Evolutionary conservation across 495 filamentous ascomycete genomes (phyloP).

Genomic region (Lichenothelia convexa): DNA sequence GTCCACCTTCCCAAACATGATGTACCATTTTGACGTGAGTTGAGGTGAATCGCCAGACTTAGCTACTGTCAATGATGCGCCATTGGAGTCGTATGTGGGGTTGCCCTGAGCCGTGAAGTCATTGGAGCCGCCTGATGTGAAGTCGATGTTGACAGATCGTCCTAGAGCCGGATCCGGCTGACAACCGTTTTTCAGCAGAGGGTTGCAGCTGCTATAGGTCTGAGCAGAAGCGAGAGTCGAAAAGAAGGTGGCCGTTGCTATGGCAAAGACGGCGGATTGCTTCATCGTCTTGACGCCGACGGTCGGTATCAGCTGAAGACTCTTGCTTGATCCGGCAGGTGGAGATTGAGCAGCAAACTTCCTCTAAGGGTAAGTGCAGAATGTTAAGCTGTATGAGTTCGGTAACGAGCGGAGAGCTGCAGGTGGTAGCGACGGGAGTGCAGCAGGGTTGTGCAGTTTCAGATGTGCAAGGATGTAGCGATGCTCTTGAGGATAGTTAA

Average conservation of each 20-base stretch:
- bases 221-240: slow-evolving; percentile 32
- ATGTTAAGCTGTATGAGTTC: too few relatives aligned
- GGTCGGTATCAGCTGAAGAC: too few relatives aligned
- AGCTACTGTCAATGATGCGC: slow-evolving; percentile 71
- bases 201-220: slow-evolving; percentile 62
- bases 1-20: slow-evolving; percentile 51
- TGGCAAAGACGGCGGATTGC: not conserved
- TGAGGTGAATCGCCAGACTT: slow-evolving; percentile 66
- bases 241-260: slow-evolving; percentile 10
- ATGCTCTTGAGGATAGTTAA: too few relatives aligned
- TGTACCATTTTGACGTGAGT: slow-evolving; percentile 56
- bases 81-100: slow-evolving; percentile 53
- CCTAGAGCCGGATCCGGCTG: slow-evolving; percentile 68
- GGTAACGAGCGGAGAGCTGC: too few relatives aligned
- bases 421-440: too few relatives aligned
- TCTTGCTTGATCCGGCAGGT: too few relatives aligned
- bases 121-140: slow-evolving; percentile 47
- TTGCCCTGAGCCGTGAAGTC: slow-evolving; percentile 52
- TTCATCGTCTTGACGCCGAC: not conserved
- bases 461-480: too few relatives aligned
- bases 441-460: too few relatives aligned
- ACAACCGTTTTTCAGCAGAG: slow-evolving; percentile 42
- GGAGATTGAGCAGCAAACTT: too few relatives aligned
- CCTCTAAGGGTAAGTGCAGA: too few relatives aligned
- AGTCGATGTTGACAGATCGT: slow-evolving; percentile 59